phyloP scores from a whole-genome alignment of 1,284 basidiomycete species.

The Melampsora larici-populina region DNA sequence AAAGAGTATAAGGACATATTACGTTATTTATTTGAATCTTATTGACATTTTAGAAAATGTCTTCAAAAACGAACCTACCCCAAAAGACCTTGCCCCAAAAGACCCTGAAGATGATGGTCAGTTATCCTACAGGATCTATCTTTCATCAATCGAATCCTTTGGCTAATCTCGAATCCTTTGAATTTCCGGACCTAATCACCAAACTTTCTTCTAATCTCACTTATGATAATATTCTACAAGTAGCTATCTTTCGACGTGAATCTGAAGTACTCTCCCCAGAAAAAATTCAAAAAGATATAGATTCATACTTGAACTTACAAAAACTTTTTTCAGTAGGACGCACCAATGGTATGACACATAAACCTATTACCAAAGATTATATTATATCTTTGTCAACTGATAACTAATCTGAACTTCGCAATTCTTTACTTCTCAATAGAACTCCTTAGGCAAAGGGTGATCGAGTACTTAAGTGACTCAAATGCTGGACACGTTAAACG shows the following conservation, averaged over 20 bases:
- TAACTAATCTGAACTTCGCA: too few relatives aligned
- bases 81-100: background rate
- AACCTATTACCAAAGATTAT: too few relatives aligned
- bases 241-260: background rate
- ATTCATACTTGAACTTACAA: background rate
- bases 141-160: too few relatives aligned
- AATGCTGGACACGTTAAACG: background rate
- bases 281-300: background rate
- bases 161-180: background rate
- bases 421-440: background rate
- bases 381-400: too few relatives aligned
- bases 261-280: background rate
- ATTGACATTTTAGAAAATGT: background rate
- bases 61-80: background rate
- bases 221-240: background rate
- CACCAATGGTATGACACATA: background rate
- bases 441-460: background rate
- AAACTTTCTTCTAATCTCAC: too few relatives aligned
- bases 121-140: background rate
- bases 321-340: background rate
- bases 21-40: background rate
- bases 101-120: too few relatives aligned
- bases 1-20: background rate
- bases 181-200: background rate
- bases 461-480: background rate